These are phyloP conservation scores for Dactylellina leptospora DNA, from an alignment of 2,329 filamentous ascomycete genomes.

Conservation along the genomic window DNA sequence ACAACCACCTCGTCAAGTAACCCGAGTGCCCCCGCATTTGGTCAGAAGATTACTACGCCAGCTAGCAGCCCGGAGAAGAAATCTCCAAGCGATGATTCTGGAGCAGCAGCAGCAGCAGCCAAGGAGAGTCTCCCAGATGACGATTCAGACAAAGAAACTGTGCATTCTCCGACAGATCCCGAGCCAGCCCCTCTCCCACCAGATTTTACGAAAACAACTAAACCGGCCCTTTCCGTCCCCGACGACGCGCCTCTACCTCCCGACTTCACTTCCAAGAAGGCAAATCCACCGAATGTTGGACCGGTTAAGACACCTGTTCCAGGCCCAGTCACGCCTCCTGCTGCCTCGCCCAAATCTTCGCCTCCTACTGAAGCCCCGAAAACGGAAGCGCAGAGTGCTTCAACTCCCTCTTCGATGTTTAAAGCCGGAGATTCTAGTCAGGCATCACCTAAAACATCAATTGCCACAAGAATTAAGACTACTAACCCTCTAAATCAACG, in stretches of 20 bases:
- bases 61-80: slow-evolving; percentile 17
- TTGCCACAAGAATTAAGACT: slow-evolving; percentile 6
- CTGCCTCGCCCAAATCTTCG: neutral
- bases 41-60: slow-evolving; percentile 21
- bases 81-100: slow-evolving; percentile 2
- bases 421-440: slow-evolving; percentile 3
- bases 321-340: slow-evolving; percentile 21
- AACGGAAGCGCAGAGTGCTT: neutral
- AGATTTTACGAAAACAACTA: slow-evolving; percentile 31
- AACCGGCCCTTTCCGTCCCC: slow-evolving; percentile 5
- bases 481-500: slow-evolving; percentile 34
- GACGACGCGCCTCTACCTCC: slow-evolving; percentile 44
- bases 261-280: slow-evolving; percentile 24
- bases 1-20: slow-evolving; percentile 9
- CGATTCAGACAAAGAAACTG: slow-evolving; percentile 41
- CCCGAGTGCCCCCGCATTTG: slow-evolving; percentile 28
- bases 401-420: neutral
- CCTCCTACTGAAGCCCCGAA: neutral
- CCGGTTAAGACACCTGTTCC: slow-evolving; percentile 35
- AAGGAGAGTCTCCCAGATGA: slow-evolving; percentile 39
- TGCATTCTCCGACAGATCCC: slow-evolving; percentile 11
- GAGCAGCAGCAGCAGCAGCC: slow-evolving; percentile 19
- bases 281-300: neutral
- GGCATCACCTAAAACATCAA: neutral
- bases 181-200: slow-evolving; percentile 46